Evolutionary conservation across 2,329 filamentous ascomycete genomes (phyloP).

Genomic region (Cordyceps cicadae): DNA sequence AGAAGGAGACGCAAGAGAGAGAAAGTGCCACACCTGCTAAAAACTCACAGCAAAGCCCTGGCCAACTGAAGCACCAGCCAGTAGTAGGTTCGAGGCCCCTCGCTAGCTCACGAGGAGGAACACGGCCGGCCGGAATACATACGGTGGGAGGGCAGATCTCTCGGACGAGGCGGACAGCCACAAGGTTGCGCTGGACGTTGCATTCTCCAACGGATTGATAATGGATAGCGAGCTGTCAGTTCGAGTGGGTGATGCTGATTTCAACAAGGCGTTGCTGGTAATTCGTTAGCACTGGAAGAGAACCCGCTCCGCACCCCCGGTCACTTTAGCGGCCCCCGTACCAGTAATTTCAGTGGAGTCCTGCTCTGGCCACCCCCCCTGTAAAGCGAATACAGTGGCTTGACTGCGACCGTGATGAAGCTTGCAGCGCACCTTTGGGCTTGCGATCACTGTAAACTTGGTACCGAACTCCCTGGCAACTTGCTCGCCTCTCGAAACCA

Average conservation of each 20-base stretch:
- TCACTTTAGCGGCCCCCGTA: constrained; percentile 7
- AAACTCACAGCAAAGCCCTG: background rate
- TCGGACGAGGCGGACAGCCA: background rate
- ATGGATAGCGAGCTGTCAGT: background rate
- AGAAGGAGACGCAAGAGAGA: background rate
- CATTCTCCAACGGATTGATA: background rate
- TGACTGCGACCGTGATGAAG: too few species aligned
- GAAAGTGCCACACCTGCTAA: background rate
- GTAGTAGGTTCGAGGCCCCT: background rate
- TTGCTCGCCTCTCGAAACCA: background rate
- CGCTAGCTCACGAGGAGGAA: too few species aligned
- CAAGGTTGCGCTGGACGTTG: constrained; percentile 2
- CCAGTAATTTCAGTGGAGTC: background rate
- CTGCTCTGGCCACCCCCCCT: background rate
- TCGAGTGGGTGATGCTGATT: too few species aligned
- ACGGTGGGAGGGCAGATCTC: background rate
- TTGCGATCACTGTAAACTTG: background rate
- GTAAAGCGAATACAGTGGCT: background rate
- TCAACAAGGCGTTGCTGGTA: too few species aligned
- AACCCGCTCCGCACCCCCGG: constrained; percentile 5
- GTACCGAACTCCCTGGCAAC: background rate
- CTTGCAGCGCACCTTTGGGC: background rate
- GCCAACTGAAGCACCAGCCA: background rate
- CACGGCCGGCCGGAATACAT: background rate
- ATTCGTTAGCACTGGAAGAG: too few species aligned